Percentiles rank a stretch among this genome's conserved stretches.
These are phyloP conservation scores for Exserohilum turcica DNA, from an alignment of 2,329 filamentous ascomycete genomes.

Conservation along the genomic window DNA sequence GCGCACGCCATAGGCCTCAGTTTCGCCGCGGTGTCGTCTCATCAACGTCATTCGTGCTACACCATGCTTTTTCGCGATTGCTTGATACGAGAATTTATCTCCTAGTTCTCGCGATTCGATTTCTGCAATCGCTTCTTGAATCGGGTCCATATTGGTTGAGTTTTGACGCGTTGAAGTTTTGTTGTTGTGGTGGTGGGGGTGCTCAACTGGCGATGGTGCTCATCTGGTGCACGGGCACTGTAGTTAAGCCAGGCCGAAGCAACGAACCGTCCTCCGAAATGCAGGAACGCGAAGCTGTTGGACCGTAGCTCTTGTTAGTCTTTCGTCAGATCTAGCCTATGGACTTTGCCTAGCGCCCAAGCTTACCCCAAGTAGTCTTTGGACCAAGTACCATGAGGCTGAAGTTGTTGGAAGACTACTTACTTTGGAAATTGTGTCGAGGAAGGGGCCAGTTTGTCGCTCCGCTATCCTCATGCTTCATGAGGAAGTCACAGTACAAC, in stretches of 20 bases:
- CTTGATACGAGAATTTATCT: too few species aligned
- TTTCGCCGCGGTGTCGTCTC: too few species aligned
- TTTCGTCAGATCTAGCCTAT: neutral
- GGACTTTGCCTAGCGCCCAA: neutral
- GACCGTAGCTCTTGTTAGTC: neutral
- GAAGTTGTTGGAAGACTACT: neutral
- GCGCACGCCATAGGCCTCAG: too few species aligned
- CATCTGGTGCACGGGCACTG: too few species aligned
- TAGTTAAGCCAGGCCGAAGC: neutral
- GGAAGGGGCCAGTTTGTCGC: neutral
- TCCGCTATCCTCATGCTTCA: neutral
- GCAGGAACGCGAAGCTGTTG: neutral
- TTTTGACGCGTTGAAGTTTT: too few species aligned
- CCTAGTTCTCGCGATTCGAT: too few species aligned
- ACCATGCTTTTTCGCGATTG: too few species aligned
- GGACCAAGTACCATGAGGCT: neutral
- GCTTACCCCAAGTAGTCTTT: neutral
- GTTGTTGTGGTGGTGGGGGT: too few species aligned
- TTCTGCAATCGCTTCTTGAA: too few species aligned
- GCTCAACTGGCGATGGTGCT: too few species aligned
- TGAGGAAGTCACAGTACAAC: neutral
- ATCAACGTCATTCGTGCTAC: too few species aligned
- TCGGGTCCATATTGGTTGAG: too few species aligned
- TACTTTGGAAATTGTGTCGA: neutral
- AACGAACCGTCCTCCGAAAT: neutral